Base-by-base conservation (phyloP, 768 basidiomycete species). In the Amanita phalloides region DNA sequence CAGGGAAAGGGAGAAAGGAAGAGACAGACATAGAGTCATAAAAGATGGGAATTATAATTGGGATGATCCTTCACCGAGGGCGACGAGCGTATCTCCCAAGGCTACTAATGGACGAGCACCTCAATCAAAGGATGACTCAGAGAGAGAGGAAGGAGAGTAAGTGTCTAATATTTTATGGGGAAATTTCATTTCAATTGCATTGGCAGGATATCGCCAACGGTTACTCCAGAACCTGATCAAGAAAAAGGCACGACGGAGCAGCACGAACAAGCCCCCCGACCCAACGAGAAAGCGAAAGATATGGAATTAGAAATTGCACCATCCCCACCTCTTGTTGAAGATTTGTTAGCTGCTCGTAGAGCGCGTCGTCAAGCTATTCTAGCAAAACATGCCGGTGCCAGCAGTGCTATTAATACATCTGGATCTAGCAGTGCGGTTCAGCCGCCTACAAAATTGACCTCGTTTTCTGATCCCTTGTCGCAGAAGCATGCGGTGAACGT, bases 111-210 rank as follows among this genome's bases (percentile, higher is more conserved):
- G 52, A n/a, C 60, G 60, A 4, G 60, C 58, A 45, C 57, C 46
- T 23, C 52, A 60, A 54, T 54, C 54, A 4, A 62, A 54, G 45
- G 57, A 65, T 10, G 76, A 77, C 48, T 78, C 79, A 10, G 88
- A 90, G 57, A 84, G 68, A 64, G 88, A 92, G 71, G 92, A 94
- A 75, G 91, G 88, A 74, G 92, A 95, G 90, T 94, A 69, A 86
- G 92, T 92, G 59, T 20, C 3, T 26, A 8, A 28, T 17, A 6
- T 8, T 26, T 23, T n/a, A 4, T 17, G 6, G 26, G 8, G 25
- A 49, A 17, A 38, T 14, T 44, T 33, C 42, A 46, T 56, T 17
- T 52, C 13, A 48, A 53, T 52, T 56, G 45, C 30, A 48, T 43
- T 47, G 36, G 23, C 54, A 89, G 87, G 64, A 84, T 87, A 57